Evolutionary conservation across 768 basidiomycete species (phyloP), one percentile per base, ranked within the genome.

Genomic region (Coprinopsis sp.): DNA sequence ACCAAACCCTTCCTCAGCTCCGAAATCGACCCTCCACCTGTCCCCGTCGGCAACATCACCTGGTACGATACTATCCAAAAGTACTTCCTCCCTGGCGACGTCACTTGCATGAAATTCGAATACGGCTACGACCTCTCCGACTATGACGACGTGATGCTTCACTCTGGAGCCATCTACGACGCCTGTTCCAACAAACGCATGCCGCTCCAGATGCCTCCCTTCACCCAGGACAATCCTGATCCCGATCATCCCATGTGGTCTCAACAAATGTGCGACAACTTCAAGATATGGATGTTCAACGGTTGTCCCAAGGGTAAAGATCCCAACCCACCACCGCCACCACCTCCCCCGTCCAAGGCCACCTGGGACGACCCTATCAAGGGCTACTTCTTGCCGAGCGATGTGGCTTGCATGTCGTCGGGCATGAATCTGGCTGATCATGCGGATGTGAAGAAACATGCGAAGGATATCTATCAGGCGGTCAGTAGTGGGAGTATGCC

Each of bases 321-420:
- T 36, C 34, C 34, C n/a, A n/a, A n/a, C 6, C 34, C 34, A 19
- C 34, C 34, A 18, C 34, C 34, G 34, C 34, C n/a, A n/a, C n/a
- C n/a, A n/a, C n/a, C n/a, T n/a, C n/a, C 34, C 7, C 34, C 34
- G 7, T 14, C 34, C 34, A 36, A 7, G 21, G 34, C 34, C 7
- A 36, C 34, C 6, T 36, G 34, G 34, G 34, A 36, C 34, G 16
- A 36, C 34, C 34, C 34, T 19, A 36, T 36, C 34, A 36, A 36
- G 34, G 34, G 34, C 7, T 36, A 36, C 16, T 36, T 36, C 34
- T 36, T 36, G 16, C 8, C 8, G 14, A 19, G 16, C 13, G 34
- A 36, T 19, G 34, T 36, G 34, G 16, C 7, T 7, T 36, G 34
- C 34, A 36, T 36, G 34, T 14, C 14, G 34, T 6, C 8, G 8